These are phyloP conservation scores for Apiospora marii DNA, from an alignment of 2,329 filamentous ascomycete species.

Conservation along the genomic window DNA sequence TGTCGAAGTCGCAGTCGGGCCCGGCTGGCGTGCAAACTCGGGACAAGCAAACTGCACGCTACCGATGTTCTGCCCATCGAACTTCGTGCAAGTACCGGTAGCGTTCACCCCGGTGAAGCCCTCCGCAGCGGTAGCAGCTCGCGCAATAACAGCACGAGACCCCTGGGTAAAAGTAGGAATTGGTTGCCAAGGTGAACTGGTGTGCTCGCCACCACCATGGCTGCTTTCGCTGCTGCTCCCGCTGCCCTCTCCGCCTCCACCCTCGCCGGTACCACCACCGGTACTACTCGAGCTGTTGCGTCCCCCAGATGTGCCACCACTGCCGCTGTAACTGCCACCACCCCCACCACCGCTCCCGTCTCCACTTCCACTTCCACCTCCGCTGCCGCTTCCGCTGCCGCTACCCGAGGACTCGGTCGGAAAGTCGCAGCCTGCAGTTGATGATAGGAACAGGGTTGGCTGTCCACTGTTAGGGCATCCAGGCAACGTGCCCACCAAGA, in stretches of 20 bases:
- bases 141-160: not conserved
- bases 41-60: slow-evolving; percentile 21
- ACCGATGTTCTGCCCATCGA: not conserved
- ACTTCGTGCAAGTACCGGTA: not conserved
- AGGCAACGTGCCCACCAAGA: not conserved
- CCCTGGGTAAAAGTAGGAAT: not conserved
- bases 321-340: not conserved
- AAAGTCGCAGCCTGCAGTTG: not conserved
- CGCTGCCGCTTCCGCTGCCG: not conserved
- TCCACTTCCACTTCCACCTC: not conserved
- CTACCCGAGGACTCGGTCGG: not conserved
- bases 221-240: not conserved
- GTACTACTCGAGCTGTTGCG: not conserved
- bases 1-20: slow-evolving; percentile 5
- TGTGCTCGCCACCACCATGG: not conserved
- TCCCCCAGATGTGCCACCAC: not conserved
- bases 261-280: not conserved
- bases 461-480: slow-evolving; percentile 22
- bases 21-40: not conserved
- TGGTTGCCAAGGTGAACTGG: not conserved
- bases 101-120: not conserved
- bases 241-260: not conserved
- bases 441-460: slow-evolving; percentile 15
- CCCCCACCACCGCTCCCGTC: not conserved
- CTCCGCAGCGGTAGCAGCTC: not conserved